Evolutionary conservation across 257 asterid species (phyloP).

Genomic region (Solanum paucissectum): DNA sequence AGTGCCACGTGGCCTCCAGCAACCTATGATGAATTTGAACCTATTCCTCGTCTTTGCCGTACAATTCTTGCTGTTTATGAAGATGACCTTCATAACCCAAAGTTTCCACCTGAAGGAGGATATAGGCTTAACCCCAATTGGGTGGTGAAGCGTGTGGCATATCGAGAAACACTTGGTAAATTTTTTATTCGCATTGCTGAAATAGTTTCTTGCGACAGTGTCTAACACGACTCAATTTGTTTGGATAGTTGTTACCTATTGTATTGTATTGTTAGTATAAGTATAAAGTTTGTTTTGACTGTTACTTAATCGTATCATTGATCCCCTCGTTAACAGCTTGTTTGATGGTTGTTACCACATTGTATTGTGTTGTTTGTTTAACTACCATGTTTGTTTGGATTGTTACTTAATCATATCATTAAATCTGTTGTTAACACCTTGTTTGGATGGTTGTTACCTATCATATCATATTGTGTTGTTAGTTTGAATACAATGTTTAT

Average conservation of each 20-base stretch:
- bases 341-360: not conserved
- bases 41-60: constrained; percentile 81
- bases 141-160: constrained; percentile 44
- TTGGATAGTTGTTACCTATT: not conserved
- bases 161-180: not conserved
- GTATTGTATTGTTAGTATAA: not conserved
- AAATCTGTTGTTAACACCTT: not conserved
- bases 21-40: constrained; percentile 62
- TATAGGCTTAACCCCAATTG: constrained; percentile 59
- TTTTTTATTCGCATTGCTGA: not conserved
- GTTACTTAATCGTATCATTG: not conserved
- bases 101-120: constrained; percentile 52
- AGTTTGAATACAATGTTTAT: not conserved
- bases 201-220: not conserved
- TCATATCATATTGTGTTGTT: not conserved
- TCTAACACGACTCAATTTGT: not conserved
- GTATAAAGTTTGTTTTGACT: not conserved
- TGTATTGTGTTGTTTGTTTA: not conserved
- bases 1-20: constrained; percentile 78
- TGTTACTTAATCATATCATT: not conserved
- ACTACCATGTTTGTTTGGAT: not conserved
- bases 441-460: not conserved
- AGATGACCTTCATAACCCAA: constrained; percentile 53
- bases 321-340: not conserved
- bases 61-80: constrained; percentile 74